phyloP scores from a whole-genome alignment of 371 early-diverging fungal species.

The Rhizopus arrhizus region DNA sequence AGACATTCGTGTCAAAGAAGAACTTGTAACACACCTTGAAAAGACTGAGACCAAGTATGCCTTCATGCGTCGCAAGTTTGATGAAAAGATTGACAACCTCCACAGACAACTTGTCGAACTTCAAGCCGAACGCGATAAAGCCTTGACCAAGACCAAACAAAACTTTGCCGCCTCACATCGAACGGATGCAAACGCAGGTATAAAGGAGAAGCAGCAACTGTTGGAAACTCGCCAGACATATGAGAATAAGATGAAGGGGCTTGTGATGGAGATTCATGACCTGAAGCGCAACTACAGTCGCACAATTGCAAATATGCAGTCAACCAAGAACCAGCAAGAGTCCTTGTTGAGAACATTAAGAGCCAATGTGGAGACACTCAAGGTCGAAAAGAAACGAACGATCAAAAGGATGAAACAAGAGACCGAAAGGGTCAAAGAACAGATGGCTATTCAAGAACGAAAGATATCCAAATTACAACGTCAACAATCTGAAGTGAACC shows the following conservation, averaged over 20 bases:
- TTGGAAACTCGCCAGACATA: constrained; percentile 56
- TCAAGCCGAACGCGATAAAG: constrained; percentile 71
- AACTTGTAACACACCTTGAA: constrained; percentile 58
- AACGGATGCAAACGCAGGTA: constrained; percentile 23
- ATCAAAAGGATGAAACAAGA: constrained; percentile 81
- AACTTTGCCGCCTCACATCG: constrained; percentile 28
- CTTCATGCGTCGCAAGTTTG: constrained; percentile 70
- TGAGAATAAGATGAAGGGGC: constrained; percentile 71
- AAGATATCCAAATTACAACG: constrained; percentile 74
- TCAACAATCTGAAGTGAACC: constrained; percentile 67
- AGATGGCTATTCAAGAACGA: constrained; percentile 67
- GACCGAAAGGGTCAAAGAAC: constrained; percentile 67
- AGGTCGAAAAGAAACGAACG: constrained; percentile 79
- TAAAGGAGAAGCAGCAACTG: constrained; percentile 48
- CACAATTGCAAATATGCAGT: constrained; percentile 57
- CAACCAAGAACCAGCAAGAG: constrained; percentile 60
- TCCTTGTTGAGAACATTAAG: constrained; percentile 54
- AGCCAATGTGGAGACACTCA: constrained; percentile 64
- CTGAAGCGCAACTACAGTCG: constrained; percentile 64
- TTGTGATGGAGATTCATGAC: constrained; percentile 73
- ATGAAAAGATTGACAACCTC: constrained; percentile 64
- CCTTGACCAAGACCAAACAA: constrained; percentile 51
- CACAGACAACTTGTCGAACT: constrained; percentile 60
- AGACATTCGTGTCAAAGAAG: constrained; percentile 71
- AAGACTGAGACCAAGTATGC: constrained; percentile 58